These are phyloP conservation scores for Xanthoconium purpureum DNA, from an alignment of 768 basidiomycete genomes.

Conservation along the genomic window DNA sequence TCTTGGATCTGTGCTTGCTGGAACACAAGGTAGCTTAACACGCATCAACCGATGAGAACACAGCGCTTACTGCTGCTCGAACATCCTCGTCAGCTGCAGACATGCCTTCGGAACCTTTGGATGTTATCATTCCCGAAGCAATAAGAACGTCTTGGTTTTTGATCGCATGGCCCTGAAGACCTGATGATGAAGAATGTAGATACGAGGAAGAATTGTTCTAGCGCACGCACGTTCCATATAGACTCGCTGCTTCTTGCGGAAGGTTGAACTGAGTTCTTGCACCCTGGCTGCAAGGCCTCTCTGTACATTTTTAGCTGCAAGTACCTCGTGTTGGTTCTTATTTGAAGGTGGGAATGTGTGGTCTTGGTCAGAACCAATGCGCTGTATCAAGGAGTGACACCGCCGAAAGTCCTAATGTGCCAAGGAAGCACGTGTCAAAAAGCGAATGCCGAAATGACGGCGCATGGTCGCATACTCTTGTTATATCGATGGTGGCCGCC, in stretches of 20 bases:
- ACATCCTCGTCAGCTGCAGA: constrained; percentile 90
- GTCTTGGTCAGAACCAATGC: constrained; percentile 55
- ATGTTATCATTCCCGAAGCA: constrained; percentile 81
- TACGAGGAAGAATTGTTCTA: constrained; percentile 8
- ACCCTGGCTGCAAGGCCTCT: constrained; percentile 93
- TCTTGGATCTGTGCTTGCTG: constrained; percentile 37
- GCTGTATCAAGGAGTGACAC: constrained; percentile 56
- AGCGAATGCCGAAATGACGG: constrained; percentile 1
- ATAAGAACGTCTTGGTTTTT: constrained; percentile 94
- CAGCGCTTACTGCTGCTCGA: constrained; percentile 68
- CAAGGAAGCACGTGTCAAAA: constrained; percentile 11
- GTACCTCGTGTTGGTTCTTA: constrained; percentile 47
- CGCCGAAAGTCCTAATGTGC: constrained; percentile 36
- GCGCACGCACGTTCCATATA: constrained; percentile 91
- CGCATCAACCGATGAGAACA: constrained; percentile 12
- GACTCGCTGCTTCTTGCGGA: constrained; percentile 96
- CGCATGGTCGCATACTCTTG: constrained; percentile 53
- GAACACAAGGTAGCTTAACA: constrained; percentile 10
- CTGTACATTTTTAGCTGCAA: constrained; percentile 91
- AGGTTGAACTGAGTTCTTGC: constrained; percentile 86
- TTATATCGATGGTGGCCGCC: constrained; percentile 79
- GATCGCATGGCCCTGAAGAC: constrained; percentile 94
- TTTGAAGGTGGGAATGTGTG: constrained; percentile 64
- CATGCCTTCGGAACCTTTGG: constrained; percentile 78
- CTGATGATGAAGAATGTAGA: constrained; percentile 40